These are phyloP conservation scores for Penicillium sp. DNA, from an alignment of 2,329 filamentous ascomycete species.

Conservation along the genomic window DNA sequence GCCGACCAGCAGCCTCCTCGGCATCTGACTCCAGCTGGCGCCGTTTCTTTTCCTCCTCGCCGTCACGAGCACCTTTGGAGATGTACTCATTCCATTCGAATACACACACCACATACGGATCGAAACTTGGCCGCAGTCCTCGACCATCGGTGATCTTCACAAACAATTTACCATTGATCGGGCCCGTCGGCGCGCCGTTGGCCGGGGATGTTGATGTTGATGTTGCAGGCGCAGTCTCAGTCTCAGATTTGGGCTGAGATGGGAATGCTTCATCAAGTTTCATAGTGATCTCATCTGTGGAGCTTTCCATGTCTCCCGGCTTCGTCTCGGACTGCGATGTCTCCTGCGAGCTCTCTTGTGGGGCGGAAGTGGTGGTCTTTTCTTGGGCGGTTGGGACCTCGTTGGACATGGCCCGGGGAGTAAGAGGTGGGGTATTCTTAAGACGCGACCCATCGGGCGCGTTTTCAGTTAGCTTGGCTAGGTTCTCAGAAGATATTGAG, in stretches of 20 bases:
- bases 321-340: constrained; percentile 10
- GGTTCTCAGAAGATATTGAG: constrained; percentile 47
- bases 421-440: constrained; percentile 92
- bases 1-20: constrained; percentile 71
- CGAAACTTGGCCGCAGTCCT: constrained; percentile 75
- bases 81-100: constrained; percentile 98
- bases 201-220: constrained; percentile 23
- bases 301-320: constrained; percentile 28
- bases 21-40: constrained; percentile 57
- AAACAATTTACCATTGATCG: constrained; percentile 81
- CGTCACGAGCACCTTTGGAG: constrained; percentile 73
- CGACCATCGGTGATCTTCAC: constrained; percentile 86
- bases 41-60: constrained; percentile 62
- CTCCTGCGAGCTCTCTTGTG: not conserved
- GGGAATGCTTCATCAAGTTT: constrained; percentile 41
- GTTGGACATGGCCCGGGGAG: constrained; percentile 80
- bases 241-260: constrained; percentile 17
- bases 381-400: constrained; percentile 47
- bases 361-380: constrained; percentile 27
- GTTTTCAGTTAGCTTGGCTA: constrained; percentile 77
- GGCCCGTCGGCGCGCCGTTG: constrained; percentile 62
- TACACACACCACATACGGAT: constrained; percentile 94
- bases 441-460: constrained; percentile 56
- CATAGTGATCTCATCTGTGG: constrained; percentile 38
- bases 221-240: not conserved